These are phyloP conservation scores for Coleophoma eucalyptorum DNA, from an alignment of 2,329 filamentous ascomycete species.

Conservation along the genomic window DNA sequence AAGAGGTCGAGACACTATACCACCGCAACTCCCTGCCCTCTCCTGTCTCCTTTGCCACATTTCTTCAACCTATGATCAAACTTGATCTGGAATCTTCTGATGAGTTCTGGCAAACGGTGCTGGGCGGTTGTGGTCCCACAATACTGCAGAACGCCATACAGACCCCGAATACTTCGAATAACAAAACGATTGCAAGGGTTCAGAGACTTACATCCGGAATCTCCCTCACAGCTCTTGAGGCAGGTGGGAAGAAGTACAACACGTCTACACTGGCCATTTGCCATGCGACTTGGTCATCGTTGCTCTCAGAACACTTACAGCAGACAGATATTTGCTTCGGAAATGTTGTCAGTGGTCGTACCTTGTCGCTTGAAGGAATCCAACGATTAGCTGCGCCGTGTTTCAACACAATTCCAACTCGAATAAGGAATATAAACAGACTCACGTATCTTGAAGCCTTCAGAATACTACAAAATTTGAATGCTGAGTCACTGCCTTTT, in stretches of 20 bases:
- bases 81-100: constrained; percentile 46
- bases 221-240: constrained; percentile 35
- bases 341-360: constrained; percentile 78
- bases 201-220: constrained; percentile 6
- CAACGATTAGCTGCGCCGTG: constrained; percentile 80
- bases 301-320: constrained; percentile 53
- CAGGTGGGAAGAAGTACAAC: constrained; percentile 45
- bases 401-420: constrained; percentile 83
- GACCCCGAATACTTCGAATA: not conserved
- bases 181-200: constrained; percentile 6
- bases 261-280: constrained; percentile 62
- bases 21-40: constrained; percentile 39
- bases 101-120: constrained; percentile 60
- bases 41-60: constrained; percentile 55
- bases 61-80: constrained; percentile 55
- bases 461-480: constrained; percentile 35
- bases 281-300: constrained; percentile 69
- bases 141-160: not conserved
- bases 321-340: constrained; percentile 77
- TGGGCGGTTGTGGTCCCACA: constrained; percentile 46
- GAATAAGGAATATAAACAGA: constrained; percentile 57
- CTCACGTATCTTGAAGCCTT: constrained; percentile 28
- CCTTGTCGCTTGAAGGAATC: constrained; percentile 59
- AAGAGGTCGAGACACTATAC: constrained; percentile 64
- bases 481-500: constrained; percentile 57